Conservation (phyloP, 495 filamentous ascomycete species). For the Xylaria acuta region DNA sequence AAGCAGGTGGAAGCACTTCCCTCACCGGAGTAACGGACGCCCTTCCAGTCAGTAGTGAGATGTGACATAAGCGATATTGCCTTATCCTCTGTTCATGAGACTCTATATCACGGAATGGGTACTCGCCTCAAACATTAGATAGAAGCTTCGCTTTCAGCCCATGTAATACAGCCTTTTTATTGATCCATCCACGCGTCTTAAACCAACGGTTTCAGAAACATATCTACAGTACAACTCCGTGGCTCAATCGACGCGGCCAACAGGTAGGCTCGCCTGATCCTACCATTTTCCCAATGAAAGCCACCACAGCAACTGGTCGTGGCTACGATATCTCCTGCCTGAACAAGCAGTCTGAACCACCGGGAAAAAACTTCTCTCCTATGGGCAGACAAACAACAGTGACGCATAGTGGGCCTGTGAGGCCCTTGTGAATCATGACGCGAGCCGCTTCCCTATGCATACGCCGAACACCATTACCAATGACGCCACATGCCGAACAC, state of each 20-base stretch:
- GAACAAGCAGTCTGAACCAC: constrained; percentile 3
- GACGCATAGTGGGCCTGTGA: constrained; percentile 1
- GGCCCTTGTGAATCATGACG: constrained; percentile 24
- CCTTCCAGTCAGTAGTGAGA: not conserved
- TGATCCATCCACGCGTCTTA: constrained; percentile 19
- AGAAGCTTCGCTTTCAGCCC: constrained; percentile 1
- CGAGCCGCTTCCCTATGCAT: constrained; percentile 26
- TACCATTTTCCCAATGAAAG: constrained; percentile 17
- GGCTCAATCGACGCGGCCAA: constrained; percentile 7
- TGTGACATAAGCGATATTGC: not conserved
- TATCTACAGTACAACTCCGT: constrained; percentile 25
- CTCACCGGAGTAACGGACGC: not conserved
- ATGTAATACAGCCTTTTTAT: constrained; percentile 19
- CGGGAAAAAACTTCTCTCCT: constrained; percentile 7
- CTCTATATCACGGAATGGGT: not conserved
- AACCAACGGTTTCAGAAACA: constrained; percentile 14
- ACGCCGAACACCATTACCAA: constrained; percentile 27
- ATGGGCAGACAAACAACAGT: constrained; percentile 9
- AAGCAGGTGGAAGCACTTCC: not conserved
- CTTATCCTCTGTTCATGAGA: not conserved
- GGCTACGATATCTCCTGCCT: constrained; percentile 4
- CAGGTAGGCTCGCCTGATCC: constrained; percentile 9
- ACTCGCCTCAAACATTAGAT: not conserved
- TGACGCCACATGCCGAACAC: constrained; percentile 27
- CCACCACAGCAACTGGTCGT: constrained; percentile 14